Conservation (phyloP, 2,329 filamentous ascomycete genomes). For the Cytospora mali region DNA sequence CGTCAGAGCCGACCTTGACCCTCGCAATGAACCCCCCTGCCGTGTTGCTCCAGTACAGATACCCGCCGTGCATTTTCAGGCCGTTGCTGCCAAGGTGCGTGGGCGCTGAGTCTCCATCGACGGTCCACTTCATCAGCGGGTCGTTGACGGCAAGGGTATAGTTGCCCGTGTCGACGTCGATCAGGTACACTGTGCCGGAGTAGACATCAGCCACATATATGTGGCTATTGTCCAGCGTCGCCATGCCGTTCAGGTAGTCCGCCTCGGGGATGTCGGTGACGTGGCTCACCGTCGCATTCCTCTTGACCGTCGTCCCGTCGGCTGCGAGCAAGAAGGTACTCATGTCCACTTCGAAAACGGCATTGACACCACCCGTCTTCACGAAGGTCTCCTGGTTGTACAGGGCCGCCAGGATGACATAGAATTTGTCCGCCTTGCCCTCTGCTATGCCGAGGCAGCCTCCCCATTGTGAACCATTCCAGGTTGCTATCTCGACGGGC, state of each 20-base stretch:
- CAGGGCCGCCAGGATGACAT: slow-evolving; percentile 16
- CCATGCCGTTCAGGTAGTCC: slow-evolving; percentile 34
- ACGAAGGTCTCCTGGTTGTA: slow-evolving; percentile 1
- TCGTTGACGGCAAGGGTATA: slow-evolving; percentile 30
- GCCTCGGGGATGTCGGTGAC: slow-evolving; percentile 26
- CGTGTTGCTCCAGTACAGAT: slow-evolving; percentile 37
- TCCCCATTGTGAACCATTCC: slow-evolving; percentile 1
- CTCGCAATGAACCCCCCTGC: slow-evolving; percentile 15
- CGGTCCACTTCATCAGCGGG: slow-evolving; percentile 32
- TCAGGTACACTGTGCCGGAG: slow-evolving; percentile 33
- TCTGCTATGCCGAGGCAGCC: slow-evolving; percentile 18
- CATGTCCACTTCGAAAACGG: slow-evolving; percentile 18
- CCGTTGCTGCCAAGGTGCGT: slow-evolving; percentile 35
- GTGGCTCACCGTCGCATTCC: slow-evolving; percentile 14
- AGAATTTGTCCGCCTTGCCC: slow-evolving; percentile 10
- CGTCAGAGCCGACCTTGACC: slow-evolving; percentile 4
- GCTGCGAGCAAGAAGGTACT: neutral
- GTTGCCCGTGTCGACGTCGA: slow-evolving; percentile 32
- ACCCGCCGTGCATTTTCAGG: slow-evolving; percentile 32
- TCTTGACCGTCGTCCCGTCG: slow-evolving; percentile 5
- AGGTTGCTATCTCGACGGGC: slow-evolving; percentile 9
- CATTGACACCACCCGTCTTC: slow-evolving; percentile 19
- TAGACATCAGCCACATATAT: slow-evolving; percentile 36
- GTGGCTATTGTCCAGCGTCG: slow-evolving; percentile 27
- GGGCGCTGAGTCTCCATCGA: slow-evolving; percentile 12